These are phyloP conservation scores for Talaromyces albobiverticillius DNA, from an alignment of 2,329 filamentous ascomycete genomes.

Conservation along the genomic window DNA sequence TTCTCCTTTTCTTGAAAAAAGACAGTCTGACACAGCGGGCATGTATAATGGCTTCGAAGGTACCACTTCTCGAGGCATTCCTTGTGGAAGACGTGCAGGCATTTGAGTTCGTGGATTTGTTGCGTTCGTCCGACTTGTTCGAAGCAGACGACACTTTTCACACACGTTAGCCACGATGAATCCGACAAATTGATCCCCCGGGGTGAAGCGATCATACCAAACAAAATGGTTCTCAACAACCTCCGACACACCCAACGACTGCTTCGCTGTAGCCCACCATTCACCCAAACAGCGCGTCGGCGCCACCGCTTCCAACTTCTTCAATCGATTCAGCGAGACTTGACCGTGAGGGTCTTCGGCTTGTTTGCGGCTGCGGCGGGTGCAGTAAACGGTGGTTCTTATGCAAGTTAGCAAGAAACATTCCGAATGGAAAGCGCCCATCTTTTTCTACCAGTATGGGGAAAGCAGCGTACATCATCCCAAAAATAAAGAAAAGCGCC, in stretches of 20 bases:
- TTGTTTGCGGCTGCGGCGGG: conserved; percentile 25
- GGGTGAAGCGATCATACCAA: conserved; percentile 26
- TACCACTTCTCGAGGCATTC: conserved; percentile 41
- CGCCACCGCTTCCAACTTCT: conserved; percentile 34
- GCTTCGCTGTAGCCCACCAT: conserved; percentile 35
- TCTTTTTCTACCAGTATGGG: neutral
- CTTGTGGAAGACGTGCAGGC: conserved; percentile 38
- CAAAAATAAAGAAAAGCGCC: conserved; percentile 10
- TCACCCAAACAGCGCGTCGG: conserved; percentile 35
- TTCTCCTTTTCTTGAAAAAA: conserved; percentile 30
- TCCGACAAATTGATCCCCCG: neutral
- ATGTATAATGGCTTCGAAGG: conserved; percentile 37
- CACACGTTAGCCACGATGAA: neutral
- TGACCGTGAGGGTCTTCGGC: conserved; percentile 20
- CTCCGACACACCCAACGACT: conserved; percentile 30
- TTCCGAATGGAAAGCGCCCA: neutral
- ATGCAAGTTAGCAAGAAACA: neutral
- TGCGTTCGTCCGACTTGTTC: conserved; percentile 34
- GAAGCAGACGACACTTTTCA: conserved; percentile 35
- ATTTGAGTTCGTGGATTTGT: conserved; percentile 37
- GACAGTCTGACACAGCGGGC: conserved; percentile 35
- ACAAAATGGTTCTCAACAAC: conserved; percentile 34
- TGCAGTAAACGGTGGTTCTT: conserved; percentile 33
- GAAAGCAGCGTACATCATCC: conserved; percentile 13
- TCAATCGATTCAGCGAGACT: conserved; percentile 30